A percentile compares a stretch with the other conserved stretches of the same genome.
Conservation (phyloP, 768 basidiomycete species). For the Saitozyma podzolica region DNA sequence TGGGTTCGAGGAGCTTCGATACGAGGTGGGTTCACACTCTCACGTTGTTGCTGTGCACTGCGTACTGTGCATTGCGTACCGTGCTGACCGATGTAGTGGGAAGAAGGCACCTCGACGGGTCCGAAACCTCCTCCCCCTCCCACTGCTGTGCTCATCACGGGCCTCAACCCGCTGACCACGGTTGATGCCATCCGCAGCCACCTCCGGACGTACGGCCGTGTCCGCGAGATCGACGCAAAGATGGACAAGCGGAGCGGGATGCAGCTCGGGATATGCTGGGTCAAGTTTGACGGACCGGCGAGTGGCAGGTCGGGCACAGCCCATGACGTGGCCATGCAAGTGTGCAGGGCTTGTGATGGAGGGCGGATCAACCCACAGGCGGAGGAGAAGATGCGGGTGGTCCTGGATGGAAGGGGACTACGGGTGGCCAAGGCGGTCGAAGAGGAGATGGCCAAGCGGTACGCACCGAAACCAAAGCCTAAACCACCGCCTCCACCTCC, state of each 20-base stretch:
- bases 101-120: slow-evolving; percentile 64
- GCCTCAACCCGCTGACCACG: slow-evolving; percentile 71
- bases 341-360: slow-evolving; percentile 68
- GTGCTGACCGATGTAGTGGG: slow-evolving; percentile 61
- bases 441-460: slow-evolving; percentile 60
- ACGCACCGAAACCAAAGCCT: slow-evolving; percentile 39
- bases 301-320: slow-evolving; percentile 36
- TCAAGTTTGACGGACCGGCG: slow-evolving; percentile 58
- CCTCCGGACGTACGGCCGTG: slow-evolving; percentile 64
- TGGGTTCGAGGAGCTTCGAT: slow-evolving; percentile 35
- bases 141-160: slow-evolving; percentile 66
- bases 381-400: slow-evolving; percentile 65
- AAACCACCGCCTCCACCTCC: slow-evolving; percentile 8
- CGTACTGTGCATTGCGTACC: neutral
- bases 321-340: slow-evolving; percentile 68
- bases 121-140: slow-evolving; percentile 67
- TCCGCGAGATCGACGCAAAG: slow-evolving; percentile 71
- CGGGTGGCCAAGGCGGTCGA: slow-evolving; percentile 66
- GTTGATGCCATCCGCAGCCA: slow-evolving; percentile 65
- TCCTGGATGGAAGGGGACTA: slow-evolving; percentile 74
- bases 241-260: slow-evolving; percentile 77
- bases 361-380: slow-evolving; percentile 59
- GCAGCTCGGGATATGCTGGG: slow-evolving; percentile 75
- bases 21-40: slow-evolving; percentile 37
- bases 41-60: neutral